Evolutionary conservation across 208 protist species (phyloP), one percentile per base, ranked within the genome.

Genomic region (Phytomonas sp.): DNA sequence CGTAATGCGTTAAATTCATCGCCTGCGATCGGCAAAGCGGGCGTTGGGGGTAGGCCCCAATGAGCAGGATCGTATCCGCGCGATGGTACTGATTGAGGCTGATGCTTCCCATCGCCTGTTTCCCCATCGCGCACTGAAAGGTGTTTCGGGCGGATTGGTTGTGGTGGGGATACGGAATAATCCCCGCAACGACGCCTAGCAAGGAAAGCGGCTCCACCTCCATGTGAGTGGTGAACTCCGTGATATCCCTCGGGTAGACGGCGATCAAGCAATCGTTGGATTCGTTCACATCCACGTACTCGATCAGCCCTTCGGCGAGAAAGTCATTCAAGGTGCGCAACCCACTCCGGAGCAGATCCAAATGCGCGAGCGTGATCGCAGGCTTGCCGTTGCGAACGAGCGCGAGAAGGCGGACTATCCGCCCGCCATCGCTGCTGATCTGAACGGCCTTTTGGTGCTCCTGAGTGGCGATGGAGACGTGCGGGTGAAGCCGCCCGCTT

Each of bases 101-200:
- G 80, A 99, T 98, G 9, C 87, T 89, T 43, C 98, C 98, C 15
- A 99, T 97, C 2, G 98, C 98, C 80, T 99, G 98, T 77, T 99
- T 99, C 69, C 99, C 99, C 99, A 99, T 99, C 62, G 99, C 98
- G 67, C 98, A 99, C 90, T 99, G 99, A 78, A 99, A 99, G 4
- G 98, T 99, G 82, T 99, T 99, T 40, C 99, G 89, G 23, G 99
- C 98, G 2, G 98, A 99, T 82, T 99, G 99, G 82, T 99, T 99
- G 85, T 99, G 99, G 87, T 99, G 98, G 8, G 99, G 99, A 84
- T 98, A 99, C 2, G 99, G 99, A 79, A 99, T 98, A 61, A 99
- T 89, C 60, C 96, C 96, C 4, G 97, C 98, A 33, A 95, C 87
- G 26, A 97, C 89, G 9, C 94, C 94, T 13, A 97, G 76, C 60